Conservation (phyloP, 73 alveolate genomes). For the Paramecium sexaurelia region DNA sequence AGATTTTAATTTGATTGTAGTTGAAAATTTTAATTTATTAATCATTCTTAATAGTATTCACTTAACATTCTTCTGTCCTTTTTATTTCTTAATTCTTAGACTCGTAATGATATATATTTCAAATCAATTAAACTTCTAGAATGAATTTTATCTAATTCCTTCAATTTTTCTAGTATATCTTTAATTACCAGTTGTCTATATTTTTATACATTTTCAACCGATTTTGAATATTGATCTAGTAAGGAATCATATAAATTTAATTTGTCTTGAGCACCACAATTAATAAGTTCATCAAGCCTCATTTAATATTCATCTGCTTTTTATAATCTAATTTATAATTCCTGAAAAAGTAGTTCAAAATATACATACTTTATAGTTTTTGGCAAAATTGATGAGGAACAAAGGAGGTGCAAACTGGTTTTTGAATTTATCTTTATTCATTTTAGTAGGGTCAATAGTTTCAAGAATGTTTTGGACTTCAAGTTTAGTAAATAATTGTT, state of each 20-base stretch:
- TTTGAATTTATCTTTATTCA: not conserved
- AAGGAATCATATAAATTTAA: not conserved
- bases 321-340: not conserved
- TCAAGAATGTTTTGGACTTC: not conserved
- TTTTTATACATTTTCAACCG: not conserved
- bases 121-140: not conserved
- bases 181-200: constrained; percentile 29
- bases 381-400: not conserved
- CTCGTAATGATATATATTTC: not conserved
- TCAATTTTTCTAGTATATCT: constrained; percentile 5
- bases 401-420: not conserved
- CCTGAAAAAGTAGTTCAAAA: not conserved
- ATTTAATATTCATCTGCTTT: not conserved
- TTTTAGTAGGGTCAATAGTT: not conserved
- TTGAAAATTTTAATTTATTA: not conserved
- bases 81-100: not conserved
- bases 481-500: not conserved
- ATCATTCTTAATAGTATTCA: not conserved
- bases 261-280: not conserved
- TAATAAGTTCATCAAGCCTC: not conserved
- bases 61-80: not conserved
- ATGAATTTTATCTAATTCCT: constrained; percentile 48
- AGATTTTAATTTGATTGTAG: not conserved
- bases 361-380: not conserved
- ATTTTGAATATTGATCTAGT: not conserved